These are phyloP conservation scores for Neurospora sp. DNA, from an alignment of 495 filamentous ascomycete species.

Conservation along the genomic window DNA sequence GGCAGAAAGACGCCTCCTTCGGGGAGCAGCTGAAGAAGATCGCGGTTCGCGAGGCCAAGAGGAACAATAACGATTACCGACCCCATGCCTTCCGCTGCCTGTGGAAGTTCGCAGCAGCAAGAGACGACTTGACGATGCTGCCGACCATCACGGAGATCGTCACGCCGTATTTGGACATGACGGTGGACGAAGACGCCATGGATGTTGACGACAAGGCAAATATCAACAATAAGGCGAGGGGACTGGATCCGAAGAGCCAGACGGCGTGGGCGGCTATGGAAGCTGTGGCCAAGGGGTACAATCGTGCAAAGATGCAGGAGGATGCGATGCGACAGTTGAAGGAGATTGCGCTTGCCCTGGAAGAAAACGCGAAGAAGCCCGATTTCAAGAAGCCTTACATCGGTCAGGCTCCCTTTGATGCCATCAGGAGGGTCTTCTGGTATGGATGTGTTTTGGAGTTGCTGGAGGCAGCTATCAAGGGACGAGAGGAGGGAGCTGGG, in stretches of 20 bases:
- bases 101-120: constrained; percentile 55
- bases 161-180: constrained; percentile 44
- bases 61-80: constrained; percentile 73
- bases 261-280: constrained; percentile 32
- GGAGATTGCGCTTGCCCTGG: constrained; percentile 19
- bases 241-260: constrained; percentile 22
- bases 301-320: constrained; percentile 24
- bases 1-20: constrained; percentile 39
- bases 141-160: constrained; percentile 56
- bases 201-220: constrained; percentile 34
- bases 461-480: constrained; percentile 15
- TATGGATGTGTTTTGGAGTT: constrained; percentile 23
- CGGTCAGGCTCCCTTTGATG: constrained; percentile 10
- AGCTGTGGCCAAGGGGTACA: constrained; percentile 31
- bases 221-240: constrained; percentile 20
- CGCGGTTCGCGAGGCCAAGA: constrained; percentile 76
- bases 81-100: constrained; percentile 63
- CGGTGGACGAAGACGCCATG: constrained; percentile 50
- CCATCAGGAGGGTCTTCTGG: constrained; percentile 23
- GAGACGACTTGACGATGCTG: constrained; percentile 57
- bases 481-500: constrained; percentile 2
- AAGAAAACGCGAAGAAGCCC: constrained; percentile 2
- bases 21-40: constrained; percentile 46
- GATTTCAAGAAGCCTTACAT: constrained; percentile 17
- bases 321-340: constrained; percentile 21